Evolutionary conservation across 2,329 filamentous ascomycete species (phyloP), one percentile per base, ranked within the genome.

Genomic region (Xylaria multiplex): DNA sequence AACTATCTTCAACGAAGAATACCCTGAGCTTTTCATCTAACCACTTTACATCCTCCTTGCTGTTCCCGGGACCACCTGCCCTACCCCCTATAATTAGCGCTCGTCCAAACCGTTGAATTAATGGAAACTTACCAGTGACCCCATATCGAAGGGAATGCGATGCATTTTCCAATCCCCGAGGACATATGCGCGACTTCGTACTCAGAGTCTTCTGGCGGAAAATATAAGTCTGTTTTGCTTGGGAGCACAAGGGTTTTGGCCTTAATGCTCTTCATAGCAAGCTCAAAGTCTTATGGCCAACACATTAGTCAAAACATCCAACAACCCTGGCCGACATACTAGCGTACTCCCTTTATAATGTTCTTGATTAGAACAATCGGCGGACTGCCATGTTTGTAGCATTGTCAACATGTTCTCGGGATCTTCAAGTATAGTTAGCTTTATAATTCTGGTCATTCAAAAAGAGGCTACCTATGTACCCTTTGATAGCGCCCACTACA

Each of bases 321-420:
- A 56, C 16, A 27, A 27, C 16, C n/a, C n/a, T 16, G 27, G 13
- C 45, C 6, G 11, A 3, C 5, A 37, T 5, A 27, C 4, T 45
- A 24, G 11, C 62, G 60, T 42, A 71, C 71, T 62, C 30, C 86
- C 88, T 65, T 89, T 84, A 69, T 91, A 93, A 2, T 87, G 89
- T 61, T 88, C 83, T 73, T 93, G 90, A 5, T 85, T 79, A 3
- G 90, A 91, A 56, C 88, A 85, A 72, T 95, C 91, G 0, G 85
- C 91, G 5, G 86, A 83, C 76, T 95, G 91, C 92, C 92, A 96
- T 0, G 91, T 93, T 40, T 90, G 85, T 3, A 93, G 80, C 91
- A 93, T 93, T 1, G 85, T 84, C 0, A 93, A 81, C 75, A 93
- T 81, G 67, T 93, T 92, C 70, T 93, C 90, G 0, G 91, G 91